Evolutionary conservation across 2,329 filamentous ascomycete genomes (phyloP).

Genomic region (Paraphaeosphaeria minitans): DNA sequence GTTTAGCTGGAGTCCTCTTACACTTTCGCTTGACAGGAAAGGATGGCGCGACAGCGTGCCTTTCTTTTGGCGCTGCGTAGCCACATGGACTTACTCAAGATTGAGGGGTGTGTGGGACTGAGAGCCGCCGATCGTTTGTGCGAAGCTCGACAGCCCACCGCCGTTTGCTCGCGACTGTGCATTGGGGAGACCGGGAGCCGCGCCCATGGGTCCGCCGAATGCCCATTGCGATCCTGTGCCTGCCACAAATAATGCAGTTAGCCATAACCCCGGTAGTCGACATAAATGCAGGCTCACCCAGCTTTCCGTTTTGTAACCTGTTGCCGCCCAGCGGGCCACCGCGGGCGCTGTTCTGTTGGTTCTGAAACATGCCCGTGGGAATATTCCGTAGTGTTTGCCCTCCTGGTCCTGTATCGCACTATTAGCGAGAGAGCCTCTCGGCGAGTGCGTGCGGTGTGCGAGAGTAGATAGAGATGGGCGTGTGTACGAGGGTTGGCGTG

Average conservation of each 20-base stretch:
- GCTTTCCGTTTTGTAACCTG: conserved; percentile 60
- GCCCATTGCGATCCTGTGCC: conserved; percentile 63
- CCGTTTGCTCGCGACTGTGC: conserved; percentile 58
- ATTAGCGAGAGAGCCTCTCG: conserved; percentile 17
- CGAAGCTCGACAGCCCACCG: conserved; percentile 58
- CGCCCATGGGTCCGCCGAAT: conserved; percentile 60
- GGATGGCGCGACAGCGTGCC: not conserved
- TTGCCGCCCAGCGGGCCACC: conserved; percentile 54
- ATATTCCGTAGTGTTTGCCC: conserved; percentile 59
- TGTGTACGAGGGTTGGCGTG: not conserved
- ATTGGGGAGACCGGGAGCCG: conserved; percentile 57
- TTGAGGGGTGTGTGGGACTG: conserved; percentile 61
- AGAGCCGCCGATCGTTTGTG: conserved; percentile 60
- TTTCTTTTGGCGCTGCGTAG: conserved; percentile 14
- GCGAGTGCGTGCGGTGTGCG: not conserved
- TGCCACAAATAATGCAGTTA: conserved; percentile 34
- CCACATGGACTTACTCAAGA: conserved; percentile 57
- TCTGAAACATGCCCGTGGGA: conserved; percentile 58
- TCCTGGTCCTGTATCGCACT: conserved; percentile 49
- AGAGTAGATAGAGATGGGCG: not conserved
- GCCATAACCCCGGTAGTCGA: conserved; percentile 13
- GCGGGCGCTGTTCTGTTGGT: conserved; percentile 57
- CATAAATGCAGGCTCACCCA: conserved; percentile 48
- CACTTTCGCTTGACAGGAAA: not conserved
- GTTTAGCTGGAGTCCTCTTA: conserved; percentile 25